Base-by-base conservation (phyloP, 2,329 filamentous ascomycete species). In the Periconia macrospinosa region DNA sequence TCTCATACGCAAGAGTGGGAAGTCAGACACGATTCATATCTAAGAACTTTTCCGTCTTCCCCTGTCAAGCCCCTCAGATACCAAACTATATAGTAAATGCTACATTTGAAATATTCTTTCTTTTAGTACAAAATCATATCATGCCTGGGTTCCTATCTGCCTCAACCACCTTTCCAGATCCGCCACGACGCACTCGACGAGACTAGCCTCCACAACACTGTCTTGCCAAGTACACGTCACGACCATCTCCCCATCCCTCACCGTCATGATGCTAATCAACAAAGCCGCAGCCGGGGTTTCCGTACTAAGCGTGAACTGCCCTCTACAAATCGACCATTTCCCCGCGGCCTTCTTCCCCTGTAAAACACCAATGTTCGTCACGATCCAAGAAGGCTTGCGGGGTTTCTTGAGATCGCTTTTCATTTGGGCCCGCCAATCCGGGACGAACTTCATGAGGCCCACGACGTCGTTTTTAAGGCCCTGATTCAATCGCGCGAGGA, bases 291-390 rank as follows among this genome's bases (percentile, higher is more conserved):
- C 48, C n/a, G 67, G 67, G 47, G 67, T 58, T 59, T 69, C 67
- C 44, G 62, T 56, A 59, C 67, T 67, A 49, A 69, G 58, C 42
- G 62, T 62, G 56, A 69, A 66, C 61, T 69, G 59, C 44, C 66
- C 66, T 40, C 66, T 54, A 19, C 49, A 37, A 44, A 70, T 67
- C 9, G 65, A 66, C 67, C 66, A 69, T 41, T 18, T 58, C 52
- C 61, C 52, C 42, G 20, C 44, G 41, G 56, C 47, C 30, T 49
- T 20, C 41, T 23, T n/a, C n/a, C 70, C 65, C 44, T 74, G 57
- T 15, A 75, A 51, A 7, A 73, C 66, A 41, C 72, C 73, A n/a
- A 75, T 50, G 54, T 75, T 75, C 44, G 71, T 72, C 8, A 76
- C 65, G 19, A 73, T 54, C 64, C 69, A 75, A 18, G 72, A 61